A percentile compares a stretch with the other conserved stretches of the same genome.
Evolutionary conservation across 495 filamentous ascomycete species (phyloP).

Genomic region (Lasiosphaeria hispida): DNA sequence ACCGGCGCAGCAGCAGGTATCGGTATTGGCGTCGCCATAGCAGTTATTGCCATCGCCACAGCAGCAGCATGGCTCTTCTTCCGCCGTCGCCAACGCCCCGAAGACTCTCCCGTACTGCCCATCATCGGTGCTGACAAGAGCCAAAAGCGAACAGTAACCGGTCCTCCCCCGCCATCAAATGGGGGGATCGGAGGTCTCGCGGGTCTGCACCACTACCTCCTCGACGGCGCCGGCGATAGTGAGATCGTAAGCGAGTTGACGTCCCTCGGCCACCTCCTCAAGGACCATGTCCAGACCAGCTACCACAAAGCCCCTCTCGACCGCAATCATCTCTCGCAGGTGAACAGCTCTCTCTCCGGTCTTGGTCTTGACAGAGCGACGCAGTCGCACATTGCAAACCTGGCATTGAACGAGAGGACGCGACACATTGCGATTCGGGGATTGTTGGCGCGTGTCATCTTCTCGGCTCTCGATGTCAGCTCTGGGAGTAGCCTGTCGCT

Average conservation of each 20-base stretch:
- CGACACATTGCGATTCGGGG: slow-evolving; percentile 1
- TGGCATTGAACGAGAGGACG: neutral
- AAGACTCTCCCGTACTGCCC: neutral
- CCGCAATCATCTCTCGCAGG: neutral
- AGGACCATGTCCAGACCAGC: neutral
- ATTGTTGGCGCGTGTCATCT: slow-evolving; percentile 4
- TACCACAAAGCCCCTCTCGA: slow-evolving; percentile 2
- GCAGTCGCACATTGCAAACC: neutral
- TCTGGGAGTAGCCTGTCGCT: neutral
- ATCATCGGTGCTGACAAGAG: neutral
- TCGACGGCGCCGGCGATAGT: slow-evolving; percentile 3
- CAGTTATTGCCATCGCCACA: neutral
- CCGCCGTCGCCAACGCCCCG: neutral
- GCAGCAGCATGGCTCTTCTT: neutral
- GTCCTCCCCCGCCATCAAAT: neutral
- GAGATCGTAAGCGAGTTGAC: neutral
- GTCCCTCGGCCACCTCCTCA: neutral
- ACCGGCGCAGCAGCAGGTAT: slow-evolving; percentile 3
- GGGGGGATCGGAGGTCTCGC: neutral
- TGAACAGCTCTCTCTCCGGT: neutral
- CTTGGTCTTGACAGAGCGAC: neutral
- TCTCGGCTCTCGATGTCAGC: slow-evolving; percentile 5
- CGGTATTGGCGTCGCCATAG: neutral
- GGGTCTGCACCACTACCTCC: slow-evolving; percentile 3
- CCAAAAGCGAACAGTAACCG: neutral